These are phyloP conservation scores for Fibroporia radiculosa DNA, from an alignment of 768 basidiomycete species.

Conservation along the genomic window DNA sequence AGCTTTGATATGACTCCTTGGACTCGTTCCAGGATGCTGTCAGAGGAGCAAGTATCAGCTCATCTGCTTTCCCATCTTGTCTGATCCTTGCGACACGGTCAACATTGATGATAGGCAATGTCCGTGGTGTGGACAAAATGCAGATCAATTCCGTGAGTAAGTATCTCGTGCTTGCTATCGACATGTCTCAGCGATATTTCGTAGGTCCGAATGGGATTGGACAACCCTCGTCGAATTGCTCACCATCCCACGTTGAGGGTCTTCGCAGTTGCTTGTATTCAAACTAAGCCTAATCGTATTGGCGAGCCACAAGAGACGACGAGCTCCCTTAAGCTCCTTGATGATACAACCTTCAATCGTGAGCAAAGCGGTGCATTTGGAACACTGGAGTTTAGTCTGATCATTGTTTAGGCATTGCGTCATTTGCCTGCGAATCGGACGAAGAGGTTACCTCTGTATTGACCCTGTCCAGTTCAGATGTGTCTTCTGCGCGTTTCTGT, in stretches of 20 bases:
- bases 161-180: not conserved
- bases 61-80: slow-evolving; percentile 38
- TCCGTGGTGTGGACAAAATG: slow-evolving; percentile 65
- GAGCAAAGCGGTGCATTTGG: not conserved
- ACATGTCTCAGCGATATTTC: not conserved
- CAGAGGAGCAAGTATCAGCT: slow-evolving; percentile 45
- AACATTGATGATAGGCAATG: slow-evolving; percentile 55
- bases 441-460: slow-evolving; percentile 61
- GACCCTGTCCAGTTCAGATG: slow-evolving; percentile 13
- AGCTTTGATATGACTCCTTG: not conserved
- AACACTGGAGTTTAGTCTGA: not conserved
- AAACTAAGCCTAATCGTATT: slow-evolving; percentile 44
- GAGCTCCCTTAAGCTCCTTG: slow-evolving; percentile 59
- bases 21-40: slow-evolving; percentile 34
- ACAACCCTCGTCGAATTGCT: slow-evolving; percentile 62
- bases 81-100: slow-evolving; percentile 51
- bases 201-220: slow-evolving; percentile 69
- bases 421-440: slow-evolving; percentile 38
- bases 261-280: slow-evolving; percentile 61
- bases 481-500: slow-evolving; percentile 16
- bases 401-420: slow-evolving; percentile 33
- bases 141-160: slow-evolving; percentile 67
- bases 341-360: slow-evolving; percentile 55
- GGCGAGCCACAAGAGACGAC: slow-evolving; percentile 38
- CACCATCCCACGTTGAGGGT: slow-evolving; percentile 45